Percentiles rank a stretch among this genome's conserved stretches.
phyloP scores from a whole-genome alignment of 2,329 filamentous ascomycete genomes.

The Fusarium neocosmosporiellum region DNA sequence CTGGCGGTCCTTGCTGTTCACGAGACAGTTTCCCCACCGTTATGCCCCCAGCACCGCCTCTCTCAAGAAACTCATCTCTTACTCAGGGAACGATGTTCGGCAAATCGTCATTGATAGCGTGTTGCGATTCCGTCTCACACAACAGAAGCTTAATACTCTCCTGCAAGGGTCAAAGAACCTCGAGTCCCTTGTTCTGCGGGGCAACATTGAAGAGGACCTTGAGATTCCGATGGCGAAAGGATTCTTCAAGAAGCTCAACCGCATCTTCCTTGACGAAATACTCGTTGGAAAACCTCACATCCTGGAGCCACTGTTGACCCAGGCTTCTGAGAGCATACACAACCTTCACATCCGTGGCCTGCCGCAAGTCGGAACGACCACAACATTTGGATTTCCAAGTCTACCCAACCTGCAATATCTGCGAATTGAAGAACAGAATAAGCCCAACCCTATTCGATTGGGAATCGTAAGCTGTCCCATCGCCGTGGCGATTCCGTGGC shows the following conservation, averaged over 20 bases:
- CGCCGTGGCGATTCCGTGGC: slow-evolving; percentile 1
- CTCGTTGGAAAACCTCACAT: slow-evolving; percentile 20
- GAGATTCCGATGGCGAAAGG: slow-evolving; percentile 32
- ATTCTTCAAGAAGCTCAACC: slow-evolving; percentile 34
- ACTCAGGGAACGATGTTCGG: slow-evolving; percentile 47
- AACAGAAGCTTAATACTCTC: slow-evolving; percentile 44
- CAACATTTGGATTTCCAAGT: slow-evolving; percentile 21
- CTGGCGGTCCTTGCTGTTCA: slow-evolving; percentile 49
- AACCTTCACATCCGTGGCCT: slow-evolving; percentile 40
- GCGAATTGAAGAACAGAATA: slow-evolving; percentile 42
- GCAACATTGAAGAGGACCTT: slow-evolving; percentile 30
- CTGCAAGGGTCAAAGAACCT: slow-evolving; percentile 42
- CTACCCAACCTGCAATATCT: slow-evolving; percentile 47
- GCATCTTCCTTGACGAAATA: slow-evolving; percentile 39
- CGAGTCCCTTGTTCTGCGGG: slow-evolving; percentile 38
- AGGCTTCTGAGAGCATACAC: slow-evolving; percentile 38
- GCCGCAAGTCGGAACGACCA: slow-evolving; percentile 24
- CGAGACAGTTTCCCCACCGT: slow-evolving; percentile 28
- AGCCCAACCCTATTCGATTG: slow-evolving; percentile 25
- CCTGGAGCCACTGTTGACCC: slow-evolving; percentile 31
- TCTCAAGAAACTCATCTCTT: slow-evolving; percentile 46
- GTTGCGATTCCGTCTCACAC: slow-evolving; percentile 44
- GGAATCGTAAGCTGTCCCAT: slow-evolving; percentile 31
- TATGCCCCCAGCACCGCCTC: slow-evolving; percentile 38
- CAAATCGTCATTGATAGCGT: slow-evolving; percentile 43